Evolutionary conservation across 78 protist genomes (phyloP).

Genomic region (Emiliania huxleyi): DNA sequence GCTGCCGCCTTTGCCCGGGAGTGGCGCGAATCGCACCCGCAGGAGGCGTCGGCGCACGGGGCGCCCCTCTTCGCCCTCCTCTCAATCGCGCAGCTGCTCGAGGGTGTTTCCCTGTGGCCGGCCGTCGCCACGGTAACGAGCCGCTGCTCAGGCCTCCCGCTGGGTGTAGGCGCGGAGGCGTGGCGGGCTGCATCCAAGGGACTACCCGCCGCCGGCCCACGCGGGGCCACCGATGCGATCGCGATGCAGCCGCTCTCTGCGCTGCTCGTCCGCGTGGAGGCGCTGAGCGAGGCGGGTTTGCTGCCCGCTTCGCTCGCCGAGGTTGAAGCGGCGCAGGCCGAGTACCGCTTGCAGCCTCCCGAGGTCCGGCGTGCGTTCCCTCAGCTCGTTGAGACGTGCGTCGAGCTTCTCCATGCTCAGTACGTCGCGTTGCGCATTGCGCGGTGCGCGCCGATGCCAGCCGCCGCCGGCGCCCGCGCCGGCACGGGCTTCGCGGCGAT

Average conservation of each 20-base stretch:
- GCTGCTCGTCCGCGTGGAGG: not conserved
- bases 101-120: no score
- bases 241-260: no score
- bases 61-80: not conserved
- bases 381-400: not conserved
- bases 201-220: not conserved
- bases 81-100: not conserved
- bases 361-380: not conserved
- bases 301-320: not conserved
- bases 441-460: not conserved
- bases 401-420: not conserved
- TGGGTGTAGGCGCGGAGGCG: no score
- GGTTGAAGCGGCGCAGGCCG: no score
- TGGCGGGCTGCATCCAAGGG: not conserved
- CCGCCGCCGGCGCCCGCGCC: not conserved
- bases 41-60: not conserved
- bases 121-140: no score
- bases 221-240: not conserved
- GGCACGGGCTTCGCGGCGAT: not conserved
- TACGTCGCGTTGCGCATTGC: not conserved
- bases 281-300: not conserved
- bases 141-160: no score
- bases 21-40: not conserved
- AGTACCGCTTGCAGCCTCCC: not conserved
- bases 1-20: not conserved